Evolutionary conservation across 2,329 filamentous ascomycete species (phyloP), one percentile per base, ranked within the genome.

Genomic region (Epichloe bromicola): DNA sequence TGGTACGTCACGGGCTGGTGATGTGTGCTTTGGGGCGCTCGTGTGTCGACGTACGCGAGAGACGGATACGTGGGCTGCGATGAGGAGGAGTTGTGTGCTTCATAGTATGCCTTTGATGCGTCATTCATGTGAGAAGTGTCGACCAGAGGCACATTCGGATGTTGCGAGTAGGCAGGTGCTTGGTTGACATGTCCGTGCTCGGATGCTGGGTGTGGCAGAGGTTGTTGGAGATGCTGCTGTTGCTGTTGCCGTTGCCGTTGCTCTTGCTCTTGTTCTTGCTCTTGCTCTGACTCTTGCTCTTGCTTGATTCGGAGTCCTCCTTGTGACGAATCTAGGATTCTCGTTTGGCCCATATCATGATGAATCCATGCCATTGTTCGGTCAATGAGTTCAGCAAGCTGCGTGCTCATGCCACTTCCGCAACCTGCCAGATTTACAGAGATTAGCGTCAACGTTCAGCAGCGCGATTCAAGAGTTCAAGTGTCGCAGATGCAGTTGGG

Each of bases 311-410:
- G 50, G 0, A 55, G 50, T 2, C 57, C 48, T 20, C 54, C 38
- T 5, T 52, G 38, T 17, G 53, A 46, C 2, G 57, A 46, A 46
- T 44, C 55, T 46, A 58, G 55, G 11, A 43, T 14, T 3, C 65
- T 57, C 43, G 67, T 69, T 40, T 64, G 63, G 40, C 60, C 57
- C 67, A 75, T 74, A 49, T 75, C 75, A 48, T 68, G 67, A 51
- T 78, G 71, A 51, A 80, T 79, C 67, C 72, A 74, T 14, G 63
- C 60, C 36, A 79, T 70, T 1, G 74, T 79, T 4, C 71, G 70
- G 20, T 76, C 68, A 34, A 77, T 73, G 46, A 79, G 74, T 39
- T 63, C 61, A 8, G 66, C 63, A 49, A 79, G 70, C 26, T 74
- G 69, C 42, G 65, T 63, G 44, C 67, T 66, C 39, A 77, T 67